Evolutionary conservation across 805 yeast species (phyloP), one percentile per base, ranked within the genome.

Genomic region (Saccharomycopsis amapae): DNA sequence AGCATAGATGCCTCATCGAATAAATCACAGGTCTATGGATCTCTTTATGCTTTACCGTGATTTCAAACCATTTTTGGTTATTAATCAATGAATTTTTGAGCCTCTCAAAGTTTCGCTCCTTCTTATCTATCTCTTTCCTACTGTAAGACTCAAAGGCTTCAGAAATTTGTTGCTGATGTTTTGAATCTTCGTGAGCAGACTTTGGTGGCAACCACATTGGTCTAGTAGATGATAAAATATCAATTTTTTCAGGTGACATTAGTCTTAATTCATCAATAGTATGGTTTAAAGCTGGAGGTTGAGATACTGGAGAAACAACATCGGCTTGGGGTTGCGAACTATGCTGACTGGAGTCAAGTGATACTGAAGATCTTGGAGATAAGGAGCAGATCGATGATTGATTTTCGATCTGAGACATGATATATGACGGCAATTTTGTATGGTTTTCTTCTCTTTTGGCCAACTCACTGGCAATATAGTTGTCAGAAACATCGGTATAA

Each of bases 121-220:
- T 48, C 18, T 41, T 44, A 30, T 42, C 39, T 12, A 51, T 45
- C 26, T 51, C 54, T 31, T 40, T 44, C 30, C 43, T 44, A 33
- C 48, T 40, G 25, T 40, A 48, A 31, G 34, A 34, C 23, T 48
- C 50, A 43, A 51, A 38, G 4, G 23, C 34, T 24, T 65, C 66
- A 38, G 69, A 63, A 45, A 80, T 71, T 56, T 80, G 79, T 40
- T 63, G 66, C 53, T 78, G 79, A 56, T 81, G 89, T 46, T 67
- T 67, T 28, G 64, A 58, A 35, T 70, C 70, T 55, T 81, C 89
- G 10, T 56, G 58, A 3, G 63, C 56, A 33, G 68, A 65, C 58
- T 81, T 81, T 4, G 87, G 87, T 4, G 89, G 89, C 38, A 80
- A 59, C 74, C 85, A 78, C 41, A 78, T 72, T 2, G 89, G 89